phyloP scores from a whole-genome alignment of 139 green algal genomes.

The Zygnema cylindricum region DNA sequence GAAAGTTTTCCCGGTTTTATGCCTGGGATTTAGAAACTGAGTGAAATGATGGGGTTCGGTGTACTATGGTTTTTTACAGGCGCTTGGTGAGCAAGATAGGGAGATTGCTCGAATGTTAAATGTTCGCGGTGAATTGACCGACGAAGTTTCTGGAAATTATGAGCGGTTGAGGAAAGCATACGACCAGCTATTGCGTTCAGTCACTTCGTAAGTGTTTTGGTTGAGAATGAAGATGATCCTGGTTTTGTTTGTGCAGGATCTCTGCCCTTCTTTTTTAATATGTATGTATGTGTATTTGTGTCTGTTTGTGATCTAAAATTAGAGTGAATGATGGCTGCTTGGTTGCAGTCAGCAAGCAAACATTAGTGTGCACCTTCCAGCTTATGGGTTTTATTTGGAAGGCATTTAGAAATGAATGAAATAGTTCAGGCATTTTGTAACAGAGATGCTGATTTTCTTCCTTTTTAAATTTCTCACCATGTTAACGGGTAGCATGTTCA shows the following conservation, averaged over 20 bases:
- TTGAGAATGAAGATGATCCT: not conserved
- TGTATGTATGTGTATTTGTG: not conserved
- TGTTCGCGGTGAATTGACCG: conserved; percentile 79
- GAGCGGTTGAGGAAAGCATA: conserved; percentile 73
- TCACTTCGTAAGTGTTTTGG: conserved; percentile 55
- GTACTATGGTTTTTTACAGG: conserved; percentile 24
- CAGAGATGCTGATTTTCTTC: too few species aligned
- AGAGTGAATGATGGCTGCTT: too few species aligned
- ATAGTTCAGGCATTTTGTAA: too few species aligned
- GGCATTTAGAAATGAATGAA: too few species aligned
- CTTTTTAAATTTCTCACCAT: too few species aligned
- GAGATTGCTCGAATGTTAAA: conserved; percentile 66
- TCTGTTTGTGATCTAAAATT: too few species aligned
- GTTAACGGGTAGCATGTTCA: too few species aligned
- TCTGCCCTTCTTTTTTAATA: not conserved
- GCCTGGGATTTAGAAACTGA: too few species aligned
- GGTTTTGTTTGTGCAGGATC: not conserved
- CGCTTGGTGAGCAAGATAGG: conserved; percentile 69
- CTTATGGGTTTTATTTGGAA: too few species aligned
- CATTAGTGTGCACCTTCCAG: too few species aligned
- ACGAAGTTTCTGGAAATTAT: conserved; percentile 76
- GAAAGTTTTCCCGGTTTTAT: too few species aligned
- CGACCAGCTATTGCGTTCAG: conserved; percentile 73
- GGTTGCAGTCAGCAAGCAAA: not conserved
- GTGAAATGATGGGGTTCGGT: too few species aligned